Base-by-base conservation (phyloP, 225 moss, liverwort and hornwort species). In the Physcomitrellopsis africana region DNA sequence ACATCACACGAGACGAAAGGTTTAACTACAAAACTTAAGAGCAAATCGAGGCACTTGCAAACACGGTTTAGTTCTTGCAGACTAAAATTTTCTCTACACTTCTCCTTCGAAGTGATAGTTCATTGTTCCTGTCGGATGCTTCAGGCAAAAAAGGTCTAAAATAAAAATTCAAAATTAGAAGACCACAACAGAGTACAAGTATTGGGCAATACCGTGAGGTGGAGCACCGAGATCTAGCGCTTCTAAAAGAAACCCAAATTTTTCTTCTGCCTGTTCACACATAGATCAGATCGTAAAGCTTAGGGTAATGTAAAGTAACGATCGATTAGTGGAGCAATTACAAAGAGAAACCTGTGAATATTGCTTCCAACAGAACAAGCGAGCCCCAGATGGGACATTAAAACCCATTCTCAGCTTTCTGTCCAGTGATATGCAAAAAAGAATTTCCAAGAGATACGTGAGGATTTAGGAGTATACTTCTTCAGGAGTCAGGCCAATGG, bases 221-320 rank as follows among this genome's bases (percentile, higher is more conserved):
- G 99, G 99, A 81, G 99, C 95, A 83, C 99, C 99, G 67, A 99
- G 86, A 74, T 99, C 99, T 44, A 95, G 83, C 10, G 93, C 99
- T 74, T 99, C 99, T 61, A 99, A 75, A 52, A 99, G 89, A 76
- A 93, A 99, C 26, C 99, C 99, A 75, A 99, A 99, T 76, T 99
- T 95, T 63, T 95, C 92, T 77, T 99, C 89, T 18, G 92, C 95
- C 95, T 97, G 94, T 37, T 71, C 23, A 18, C 26, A 49, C 47
- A 60, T 12, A 42, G 4, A 74, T 45, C 67, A 84, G 57, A 71
- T 46, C 56, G 23, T 15, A 11, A 23, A 15, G 60, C 72, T 20
- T 74, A 43, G 18, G 29, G 46, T 18, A 45, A 10, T 73, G 46
- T 20, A 2, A 48, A 47, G 32, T 16, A 51, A 16, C 0, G 23